Percentiles rank a stretch among this genome's conserved stretches.
phyloP scores from a whole-genome alignment of 805 yeast species.

The Wickerhamiella lipophila region DNA sequence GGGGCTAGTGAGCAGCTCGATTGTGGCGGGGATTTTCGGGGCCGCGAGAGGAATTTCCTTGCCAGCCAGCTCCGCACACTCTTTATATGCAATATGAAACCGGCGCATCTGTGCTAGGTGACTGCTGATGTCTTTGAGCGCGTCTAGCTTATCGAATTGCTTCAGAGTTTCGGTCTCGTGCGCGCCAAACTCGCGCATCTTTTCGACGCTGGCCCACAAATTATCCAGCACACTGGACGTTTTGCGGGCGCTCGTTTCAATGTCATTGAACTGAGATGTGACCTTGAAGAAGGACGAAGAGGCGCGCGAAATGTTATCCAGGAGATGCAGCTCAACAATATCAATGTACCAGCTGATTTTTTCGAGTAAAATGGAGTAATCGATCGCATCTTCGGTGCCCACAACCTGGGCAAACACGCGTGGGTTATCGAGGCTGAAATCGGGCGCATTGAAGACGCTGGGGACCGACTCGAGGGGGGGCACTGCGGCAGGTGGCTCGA shows the following conservation, averaged over 20 bases:
- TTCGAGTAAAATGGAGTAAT: conserved; percentile 46
- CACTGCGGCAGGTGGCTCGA: conserved; percentile 22
- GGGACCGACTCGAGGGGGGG: conserved; percentile 42
- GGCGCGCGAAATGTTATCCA: conserved; percentile 70
- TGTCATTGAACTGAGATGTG: conserved; percentile 58
- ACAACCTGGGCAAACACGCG: conserved; percentile 65
- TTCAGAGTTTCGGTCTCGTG: conserved; percentile 13
- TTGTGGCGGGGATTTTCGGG: background rate
- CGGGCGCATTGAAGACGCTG: conserved; percentile 46
- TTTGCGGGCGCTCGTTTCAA: conserved; percentile 30
- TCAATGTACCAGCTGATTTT: conserved; percentile 73
- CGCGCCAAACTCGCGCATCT: conserved; percentile 12
- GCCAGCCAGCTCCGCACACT: background rate
- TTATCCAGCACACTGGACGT: conserved; percentile 34
- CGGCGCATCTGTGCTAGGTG: conserved; percentile 42
- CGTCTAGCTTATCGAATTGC: conserved; percentile 24
- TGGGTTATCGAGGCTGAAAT: conserved; percentile 80
- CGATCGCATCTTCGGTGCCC: conserved; percentile 30
- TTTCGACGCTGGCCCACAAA: conserved; percentile 26
- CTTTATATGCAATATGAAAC: conserved; percentile 17
- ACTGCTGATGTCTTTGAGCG: conserved; percentile 35
- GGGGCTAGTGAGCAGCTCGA: background rate
- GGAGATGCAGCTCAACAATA: conserved; percentile 65
- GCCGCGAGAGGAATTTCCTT: background rate
- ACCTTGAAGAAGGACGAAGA: conserved; percentile 79